phyloP scores from a whole-genome alignment of 345 rosid species.

The Noccaea bulbosa region DNA sequence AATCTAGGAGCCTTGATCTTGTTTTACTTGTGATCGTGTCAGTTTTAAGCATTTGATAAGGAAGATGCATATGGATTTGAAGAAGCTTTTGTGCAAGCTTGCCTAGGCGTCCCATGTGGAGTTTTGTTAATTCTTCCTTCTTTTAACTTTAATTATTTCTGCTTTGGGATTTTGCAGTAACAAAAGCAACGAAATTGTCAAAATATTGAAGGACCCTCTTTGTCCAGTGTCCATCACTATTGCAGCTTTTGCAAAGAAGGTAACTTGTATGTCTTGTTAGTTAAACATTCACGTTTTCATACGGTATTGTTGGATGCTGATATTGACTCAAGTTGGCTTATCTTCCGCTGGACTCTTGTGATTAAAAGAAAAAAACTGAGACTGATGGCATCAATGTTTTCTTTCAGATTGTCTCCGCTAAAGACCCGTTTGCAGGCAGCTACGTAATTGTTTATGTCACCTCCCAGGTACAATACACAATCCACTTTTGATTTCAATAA shows the following conservation, averaged over 20 bases:
- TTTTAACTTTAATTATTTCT: neutral
- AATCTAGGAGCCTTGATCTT: constrained; percentile 12
- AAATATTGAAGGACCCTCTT: constrained; percentile 65
- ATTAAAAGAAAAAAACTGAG: neutral
- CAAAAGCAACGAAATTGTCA: constrained; percentile 69
- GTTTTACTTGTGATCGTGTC: constrained; percentile 15
- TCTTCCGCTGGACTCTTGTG: constrained; percentile 7
- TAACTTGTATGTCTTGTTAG: constrained; percentile 42
- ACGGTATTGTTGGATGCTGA: constrained; percentile 22
- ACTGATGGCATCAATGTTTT: constrained; percentile 22
- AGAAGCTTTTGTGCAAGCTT: constrained; percentile 6
- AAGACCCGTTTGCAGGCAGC: constrained; percentile 73
- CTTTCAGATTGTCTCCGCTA: constrained; percentile 68
- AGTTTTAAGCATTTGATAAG: neutral
- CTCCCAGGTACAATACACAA: constrained; percentile 68
- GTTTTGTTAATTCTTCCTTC: constrained; percentile 3
- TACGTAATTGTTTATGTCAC: constrained; percentile 72
- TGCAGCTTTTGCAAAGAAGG: constrained; percentile 83
- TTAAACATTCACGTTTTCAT: constrained; percentile 14
- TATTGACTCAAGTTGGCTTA: constrained; percentile 15
- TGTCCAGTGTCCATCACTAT: constrained; percentile 79
- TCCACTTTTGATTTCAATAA: constrained; percentile 3
- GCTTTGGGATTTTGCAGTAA: constrained; percentile 54
- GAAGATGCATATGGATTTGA: neutral
- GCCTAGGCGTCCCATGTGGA: constrained; percentile 12